Percentiles rank a stretch among this genome's conserved stretches.
Evolutionary conservation across 1,284 basidiomycete species (phyloP).

Genomic region (Butyriboletus appendiculatus): DNA sequence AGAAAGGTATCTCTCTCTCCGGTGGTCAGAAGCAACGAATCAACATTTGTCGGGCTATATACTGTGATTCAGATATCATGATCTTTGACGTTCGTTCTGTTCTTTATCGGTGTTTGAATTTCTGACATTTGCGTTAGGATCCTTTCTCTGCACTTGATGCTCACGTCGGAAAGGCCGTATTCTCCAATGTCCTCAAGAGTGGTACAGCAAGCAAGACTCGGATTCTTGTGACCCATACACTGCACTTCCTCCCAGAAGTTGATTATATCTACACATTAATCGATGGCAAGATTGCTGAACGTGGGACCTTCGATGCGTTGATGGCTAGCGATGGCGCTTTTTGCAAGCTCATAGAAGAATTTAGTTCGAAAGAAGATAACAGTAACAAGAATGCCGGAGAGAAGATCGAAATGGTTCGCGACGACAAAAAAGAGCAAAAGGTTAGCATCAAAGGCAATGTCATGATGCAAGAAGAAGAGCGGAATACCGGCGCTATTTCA

Average conservation of each 20-base stretch:
- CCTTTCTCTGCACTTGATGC: slow-evolving; percentile 81
- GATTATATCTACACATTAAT: slow-evolving; percentile 74
- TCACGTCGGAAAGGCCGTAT: slow-evolving; percentile 86
- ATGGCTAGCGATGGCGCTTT: slow-evolving; percentile 70
- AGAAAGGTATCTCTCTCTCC: slow-evolving; percentile 83
- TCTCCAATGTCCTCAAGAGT: slow-evolving; percentile 77
- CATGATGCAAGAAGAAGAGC: slow-evolving; percentile 52
- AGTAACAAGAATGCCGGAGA: slow-evolving; percentile 29
- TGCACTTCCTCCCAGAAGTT: slow-evolving; percentile 79
- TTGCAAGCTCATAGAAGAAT: slow-evolving; percentile 67
- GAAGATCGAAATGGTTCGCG: slow-evolving; percentile 26
- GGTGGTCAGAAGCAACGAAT: slow-evolving; percentile 81
- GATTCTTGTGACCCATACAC: slow-evolving; percentile 81
- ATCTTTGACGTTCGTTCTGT: slow-evolving; percentile 64
- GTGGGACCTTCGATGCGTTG: slow-evolving; percentile 73
- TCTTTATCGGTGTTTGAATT: background rate
- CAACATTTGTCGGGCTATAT: slow-evolving; percentile 83
- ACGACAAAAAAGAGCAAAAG: slow-evolving; percentile 31
- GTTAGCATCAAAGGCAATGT: slow-evolving; percentile 12
- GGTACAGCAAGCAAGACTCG: slow-evolving; percentile 67
- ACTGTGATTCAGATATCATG: slow-evolving; percentile 83
- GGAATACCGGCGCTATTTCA: slow-evolving; percentile 53
- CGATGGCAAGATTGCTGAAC: slow-evolving; percentile 75
- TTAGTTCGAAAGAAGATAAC: slow-evolving; percentile 52
- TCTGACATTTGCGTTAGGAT: slow-evolving; percentile 44